phyloP scores from a whole-genome alignment of 2,329 filamentous ascomycete genomes.

The Fusarium palustre region DNA sequence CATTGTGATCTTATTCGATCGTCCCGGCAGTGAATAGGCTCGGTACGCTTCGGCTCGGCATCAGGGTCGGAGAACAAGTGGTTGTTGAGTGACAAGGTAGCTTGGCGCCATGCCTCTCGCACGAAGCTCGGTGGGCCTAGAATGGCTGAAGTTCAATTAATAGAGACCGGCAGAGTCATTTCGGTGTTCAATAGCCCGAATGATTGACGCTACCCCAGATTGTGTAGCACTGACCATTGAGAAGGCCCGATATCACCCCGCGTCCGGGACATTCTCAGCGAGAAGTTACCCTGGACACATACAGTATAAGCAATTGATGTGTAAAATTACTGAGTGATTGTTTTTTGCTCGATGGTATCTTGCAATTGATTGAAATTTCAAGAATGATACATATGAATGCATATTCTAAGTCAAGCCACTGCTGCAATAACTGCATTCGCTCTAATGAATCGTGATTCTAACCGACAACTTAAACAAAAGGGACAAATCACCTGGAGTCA shows the following conservation, averaged over 20 bases:
- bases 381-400: too few species aligned
- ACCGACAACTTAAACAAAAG: too few species aligned
- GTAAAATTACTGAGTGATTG: rapidly evolving
- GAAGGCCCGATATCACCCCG: background rate
- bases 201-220: background rate
- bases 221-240: background rate
- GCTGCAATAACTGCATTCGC: too few species aligned
- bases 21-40: background rate
- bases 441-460: too few species aligned
- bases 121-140: background rate
- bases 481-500: too few species aligned
- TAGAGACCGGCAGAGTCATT: background rate
- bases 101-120: background rate
- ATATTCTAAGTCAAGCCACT: too few species aligned
- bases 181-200: background rate
- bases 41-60: background rate
- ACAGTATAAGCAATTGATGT: too few species aligned
- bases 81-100: background rate
- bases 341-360: background rate
- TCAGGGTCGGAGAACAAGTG: background rate
- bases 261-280: background rate
- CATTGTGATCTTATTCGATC: background rate
- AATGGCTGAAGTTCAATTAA: background rate
- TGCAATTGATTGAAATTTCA: too few species aligned
- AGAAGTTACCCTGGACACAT: background rate